phyloP scores from a whole-genome alignment of 108 stramenopile species.

The Fragilariopsis cylindrus region DNA sequence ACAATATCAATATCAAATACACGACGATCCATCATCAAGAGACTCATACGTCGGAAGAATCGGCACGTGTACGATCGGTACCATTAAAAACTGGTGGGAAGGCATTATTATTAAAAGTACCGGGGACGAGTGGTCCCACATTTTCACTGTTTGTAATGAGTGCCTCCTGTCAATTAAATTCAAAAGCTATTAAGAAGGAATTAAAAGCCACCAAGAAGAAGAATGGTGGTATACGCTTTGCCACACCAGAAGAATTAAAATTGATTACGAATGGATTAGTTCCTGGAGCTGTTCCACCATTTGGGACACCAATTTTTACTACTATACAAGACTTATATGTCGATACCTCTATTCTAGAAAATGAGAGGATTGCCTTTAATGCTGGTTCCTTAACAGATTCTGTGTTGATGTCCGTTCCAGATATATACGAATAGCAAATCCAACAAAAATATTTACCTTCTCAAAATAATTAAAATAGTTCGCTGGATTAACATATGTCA shows the following conservation, averaged over 20 bases:
- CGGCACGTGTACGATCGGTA: conserved; percentile 8
- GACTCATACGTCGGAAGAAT: conserved; percentile 11
- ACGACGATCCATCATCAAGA: conserved; percentile 1
- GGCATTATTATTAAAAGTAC: conserved; percentile 1
- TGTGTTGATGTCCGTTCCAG: conserved; percentile 5
- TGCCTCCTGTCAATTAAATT: conserved; percentile 15
- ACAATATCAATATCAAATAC: background rate
- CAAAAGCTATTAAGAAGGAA: conserved; percentile 23
- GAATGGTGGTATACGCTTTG: conserved; percentile 3
- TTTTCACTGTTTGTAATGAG: conserved; percentile 6
- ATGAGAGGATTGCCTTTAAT: conserved; percentile 19
- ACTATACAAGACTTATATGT: background rate
- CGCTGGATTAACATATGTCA: no score
- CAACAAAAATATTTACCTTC: conserved; percentile 12
- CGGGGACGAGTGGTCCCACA: background rate
- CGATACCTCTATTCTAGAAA: conserved; percentile 11
- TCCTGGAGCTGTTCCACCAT: conserved; percentile 11
- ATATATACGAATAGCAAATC: conserved; percentile 7
- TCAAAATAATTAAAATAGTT: background rate
- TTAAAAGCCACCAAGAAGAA: background rate
- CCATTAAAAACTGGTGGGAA: conserved; percentile 5
- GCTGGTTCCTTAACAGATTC: conserved; percentile 18
- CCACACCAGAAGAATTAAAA: background rate
- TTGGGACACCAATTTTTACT: conserved; percentile 13
- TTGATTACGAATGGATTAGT: background rate